Evolutionary conservation across 768 basidiomycete genomes (phyloP).

Genomic region (Mrakia gelida): DNA sequence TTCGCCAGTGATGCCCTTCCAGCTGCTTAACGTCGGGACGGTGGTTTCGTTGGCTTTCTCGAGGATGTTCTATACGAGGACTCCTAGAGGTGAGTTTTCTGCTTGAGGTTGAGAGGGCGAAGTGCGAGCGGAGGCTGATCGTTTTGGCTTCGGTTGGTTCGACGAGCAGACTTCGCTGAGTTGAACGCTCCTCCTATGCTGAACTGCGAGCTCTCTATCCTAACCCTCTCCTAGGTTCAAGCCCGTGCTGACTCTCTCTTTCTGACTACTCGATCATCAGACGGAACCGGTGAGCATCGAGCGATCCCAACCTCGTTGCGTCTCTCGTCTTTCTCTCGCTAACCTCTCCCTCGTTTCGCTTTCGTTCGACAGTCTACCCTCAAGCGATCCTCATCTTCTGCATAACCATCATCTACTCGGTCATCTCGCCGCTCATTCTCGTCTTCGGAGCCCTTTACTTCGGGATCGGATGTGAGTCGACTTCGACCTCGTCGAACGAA

Average conservation of each 20-base stretch:
- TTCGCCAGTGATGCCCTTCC: constrained; percentile 83
- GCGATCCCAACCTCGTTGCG: not conserved
- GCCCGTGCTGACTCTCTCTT: not conserved
- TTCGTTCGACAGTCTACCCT: constrained; percentile 70
- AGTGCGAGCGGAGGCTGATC: constrained; percentile 23
- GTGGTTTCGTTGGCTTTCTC: constrained; percentile 72
- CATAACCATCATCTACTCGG: constrained; percentile 89
- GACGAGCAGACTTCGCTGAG: constrained; percentile 75
- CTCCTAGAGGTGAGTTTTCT: constrained; percentile 78
- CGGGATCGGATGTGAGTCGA: constrained; percentile 60
- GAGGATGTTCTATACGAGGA: constrained; percentile 73
- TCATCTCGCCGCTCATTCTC: constrained; percentile 90
- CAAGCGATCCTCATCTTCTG: constrained; percentile 95
- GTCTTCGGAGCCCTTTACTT: constrained; percentile 96
- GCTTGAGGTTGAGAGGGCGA: too few relatives aligned
- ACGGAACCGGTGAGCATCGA: constrained; percentile 53
- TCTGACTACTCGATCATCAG: not conserved
- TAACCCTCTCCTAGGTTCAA: not conserved
- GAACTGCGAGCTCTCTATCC: constrained; percentile 53
- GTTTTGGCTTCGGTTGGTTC: not conserved
- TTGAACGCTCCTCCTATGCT: constrained; percentile 96
- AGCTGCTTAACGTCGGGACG: constrained; percentile 85
- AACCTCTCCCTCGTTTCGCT: not conserved
- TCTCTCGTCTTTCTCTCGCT: not conserved
- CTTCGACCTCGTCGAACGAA: not conserved